A percentile compares a stretch with the other conserved stretches of the same genome.
These are phyloP conservation scores for Penicillium sp. DNA, from an alignment of 2,329 filamentous ascomycete species.

Conservation along the genomic window DNA sequence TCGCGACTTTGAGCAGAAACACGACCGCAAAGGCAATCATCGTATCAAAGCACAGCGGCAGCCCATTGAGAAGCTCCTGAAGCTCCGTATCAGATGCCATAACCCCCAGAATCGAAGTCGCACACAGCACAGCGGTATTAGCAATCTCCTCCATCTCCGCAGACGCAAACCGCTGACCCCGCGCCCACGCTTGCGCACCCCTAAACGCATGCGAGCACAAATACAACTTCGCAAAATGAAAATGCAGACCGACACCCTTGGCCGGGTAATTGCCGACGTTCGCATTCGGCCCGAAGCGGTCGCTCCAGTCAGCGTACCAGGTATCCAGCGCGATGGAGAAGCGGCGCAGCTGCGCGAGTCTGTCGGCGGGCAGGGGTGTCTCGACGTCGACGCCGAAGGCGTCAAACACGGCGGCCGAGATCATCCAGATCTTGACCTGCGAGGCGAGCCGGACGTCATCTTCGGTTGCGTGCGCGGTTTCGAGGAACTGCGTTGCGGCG, in stretches of 20 bases:
- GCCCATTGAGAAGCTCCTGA: constrained; percentile 38
- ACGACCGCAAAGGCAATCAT: constrained; percentile 48
- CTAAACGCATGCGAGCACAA: constrained; percentile 53
- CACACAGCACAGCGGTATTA: constrained; percentile 42
- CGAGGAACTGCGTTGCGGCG: too few species aligned
- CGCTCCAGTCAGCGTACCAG: constrained; percentile 28
- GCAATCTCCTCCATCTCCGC: constrained; percentile 42
- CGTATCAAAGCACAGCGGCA: constrained; percentile 45
- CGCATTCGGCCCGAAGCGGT: constrained; percentile 35
- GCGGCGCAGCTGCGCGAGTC: constrained; percentile 26
- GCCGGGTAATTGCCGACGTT: constrained; percentile 51
- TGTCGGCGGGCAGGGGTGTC: background rate
- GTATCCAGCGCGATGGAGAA: constrained; percentile 27
- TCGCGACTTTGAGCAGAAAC: constrained; percentile 45
- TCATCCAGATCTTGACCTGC: too few species aligned
- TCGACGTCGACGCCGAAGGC: too few species aligned
- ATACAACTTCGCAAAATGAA: constrained; percentile 53
- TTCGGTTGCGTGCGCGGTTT: too few species aligned
- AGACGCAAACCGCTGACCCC: constrained; percentile 24
- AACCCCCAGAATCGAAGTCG: constrained; percentile 40
- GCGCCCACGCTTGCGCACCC: constrained; percentile 25
- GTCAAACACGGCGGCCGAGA: too few species aligned
- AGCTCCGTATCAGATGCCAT: constrained; percentile 43
- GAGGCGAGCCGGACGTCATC: too few species aligned
- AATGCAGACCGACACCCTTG: constrained; percentile 52